Evolutionary conservation across 1,284 basidiomycete species (phyloP), one percentile per base, ranked within the genome.

Genomic region (Flammula alnicola): DNA sequence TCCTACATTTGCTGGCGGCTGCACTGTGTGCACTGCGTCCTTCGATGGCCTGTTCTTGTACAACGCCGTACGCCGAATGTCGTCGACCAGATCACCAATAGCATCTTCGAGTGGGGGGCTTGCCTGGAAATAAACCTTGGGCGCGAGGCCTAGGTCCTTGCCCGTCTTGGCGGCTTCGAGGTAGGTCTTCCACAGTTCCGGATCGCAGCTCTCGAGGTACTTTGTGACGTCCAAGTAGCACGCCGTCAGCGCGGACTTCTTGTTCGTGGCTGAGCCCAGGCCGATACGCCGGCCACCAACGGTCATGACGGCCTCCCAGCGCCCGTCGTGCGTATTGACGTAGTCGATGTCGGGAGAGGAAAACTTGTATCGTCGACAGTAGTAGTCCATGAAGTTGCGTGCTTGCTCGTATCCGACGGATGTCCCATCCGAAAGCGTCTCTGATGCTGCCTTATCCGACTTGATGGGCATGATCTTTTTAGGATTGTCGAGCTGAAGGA

Each of bases 331-430:
- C 25, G 38, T 39, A 36, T 74, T 67, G 56, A 82, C 19, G 27
- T 40, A 88, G 12, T 79, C 74, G 51, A 98, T 73, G 43, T 94
- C 91, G 1, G 95, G 93, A 58, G 83, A 84, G n/a, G 79, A 78
- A 60, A 95, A 95, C 27, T 77, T 75, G 67, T 88, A 97, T 31
- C 84, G 79, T 35, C 85, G 81, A 67, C 94, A 97, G 66, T 98
- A 98, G 64, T 91, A 98, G 59, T 95, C 94, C 86, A 98, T 95
- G 71, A 98, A 98, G 57, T 84, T 84, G 46, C 89, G 84, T 0
- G 94, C 93, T 40, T 82, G 80, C 50, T 95, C 91, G 40, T 88
- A 86, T 5, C 74, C 76, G 56, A 96, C 78, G 20, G 71, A 60
- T 4, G 83, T 77, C 19, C 85, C 85, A 63, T 95, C 88, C 12